These are phyloP conservation scores for Coniophora puteana DNA, from an alignment of 1,284 basidiomycete genomes.

Conservation along the genomic window DNA sequence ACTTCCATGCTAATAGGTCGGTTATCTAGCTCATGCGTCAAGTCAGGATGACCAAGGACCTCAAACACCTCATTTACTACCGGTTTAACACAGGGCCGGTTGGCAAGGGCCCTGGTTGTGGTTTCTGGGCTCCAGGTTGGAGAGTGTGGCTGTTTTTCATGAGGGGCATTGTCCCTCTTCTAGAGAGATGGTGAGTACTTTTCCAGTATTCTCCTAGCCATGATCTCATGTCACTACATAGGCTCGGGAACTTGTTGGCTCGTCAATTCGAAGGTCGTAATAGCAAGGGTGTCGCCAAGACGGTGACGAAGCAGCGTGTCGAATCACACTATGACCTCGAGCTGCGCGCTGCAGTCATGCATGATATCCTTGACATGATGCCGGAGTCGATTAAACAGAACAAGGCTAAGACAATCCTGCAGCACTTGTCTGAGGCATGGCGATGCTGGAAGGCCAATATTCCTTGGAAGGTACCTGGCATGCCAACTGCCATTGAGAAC, in stretches of 20 bases:
- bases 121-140: slow-evolving; percentile 99
- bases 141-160: slow-evolving; percentile 99
- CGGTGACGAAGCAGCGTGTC: slow-evolving; percentile 98
- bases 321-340: slow-evolving; percentile 99
- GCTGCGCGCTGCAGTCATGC: slow-evolving; percentile 97
- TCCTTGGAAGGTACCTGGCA: slow-evolving; percentile 95
- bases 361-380: slow-evolving; percentile 99
- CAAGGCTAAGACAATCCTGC: slow-evolving; percentile 98
- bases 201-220: slow-evolving; percentile 4
- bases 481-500: slow-evolving; percentile 98
- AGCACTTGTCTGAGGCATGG: slow-evolving; percentile 98
- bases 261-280: slow-evolving; percentile 98
- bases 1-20: slow-evolving; percentile 8
- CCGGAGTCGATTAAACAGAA: slow-evolving; percentile 99
- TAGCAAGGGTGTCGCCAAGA: slow-evolving; percentile 93
- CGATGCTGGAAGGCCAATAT: slow-evolving; percentile 99
- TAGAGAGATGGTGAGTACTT: slow-evolving; percentile 84
- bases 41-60: slow-evolving; percentile 98
- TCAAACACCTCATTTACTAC: slow-evolving; percentile 97
- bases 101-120: slow-evolving; percentile 98
- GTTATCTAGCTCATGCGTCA: slow-evolving; percentile 86
- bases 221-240: slow-evolving; percentile 16
- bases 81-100: slow-evolving; percentile 99
- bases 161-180: slow-evolving; percentile 95
- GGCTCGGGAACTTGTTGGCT: slow-evolving; percentile 95